These are phyloP conservation scores for Penicillium polonicum DNA, from an alignment of 2,329 filamentous ascomycete genomes.

Conservation along the genomic window DNA sequence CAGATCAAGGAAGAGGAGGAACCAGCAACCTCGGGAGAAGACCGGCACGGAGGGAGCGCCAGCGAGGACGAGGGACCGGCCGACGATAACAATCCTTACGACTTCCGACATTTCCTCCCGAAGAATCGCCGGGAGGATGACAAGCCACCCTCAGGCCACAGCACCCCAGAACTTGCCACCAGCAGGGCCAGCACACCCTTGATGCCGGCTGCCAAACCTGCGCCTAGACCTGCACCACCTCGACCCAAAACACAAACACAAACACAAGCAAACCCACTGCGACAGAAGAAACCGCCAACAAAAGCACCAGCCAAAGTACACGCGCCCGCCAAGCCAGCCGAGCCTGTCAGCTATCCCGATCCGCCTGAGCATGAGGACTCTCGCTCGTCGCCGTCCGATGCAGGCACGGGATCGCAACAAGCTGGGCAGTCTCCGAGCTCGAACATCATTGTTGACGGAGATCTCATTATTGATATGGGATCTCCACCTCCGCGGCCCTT, in stretches of 20 bases:
- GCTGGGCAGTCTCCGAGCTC: constrained; percentile 36
- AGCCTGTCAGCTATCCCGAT: constrained; percentile 28
- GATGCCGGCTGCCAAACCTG: constrained; percentile 30
- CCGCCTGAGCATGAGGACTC: constrained; percentile 26
- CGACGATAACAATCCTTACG: constrained; percentile 49
- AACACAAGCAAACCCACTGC: constrained; percentile 36
- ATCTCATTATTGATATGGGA: constrained; percentile 51
- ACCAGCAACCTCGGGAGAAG: constrained; percentile 32
- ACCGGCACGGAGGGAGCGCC: constrained; percentile 29
- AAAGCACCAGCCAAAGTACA: constrained; percentile 24
- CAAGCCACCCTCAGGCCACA: constrained; percentile 36
- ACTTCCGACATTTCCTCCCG: constrained; percentile 50
- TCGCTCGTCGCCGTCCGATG: constrained; percentile 35
- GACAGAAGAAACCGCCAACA: constrained; percentile 26
- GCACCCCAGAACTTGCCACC: constrained; percentile 37
- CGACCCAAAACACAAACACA: constrained; percentile 32
- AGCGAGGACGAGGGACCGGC: constrained; percentile 44
- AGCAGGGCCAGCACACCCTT: constrained; percentile 38
- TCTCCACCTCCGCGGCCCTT: constrained; percentile 45
- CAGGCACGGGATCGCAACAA: constrained; percentile 34
- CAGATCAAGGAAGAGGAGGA: constrained; percentile 42
- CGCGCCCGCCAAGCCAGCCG: constrained; percentile 7
- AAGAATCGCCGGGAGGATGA: constrained; percentile 39
- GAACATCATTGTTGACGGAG: constrained; percentile 49
- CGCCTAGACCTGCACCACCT: constrained; percentile 26